Evolutionary conservation across 2,329 filamentous ascomycete species (phyloP).

Genomic region (Fusarium burgessii): DNA sequence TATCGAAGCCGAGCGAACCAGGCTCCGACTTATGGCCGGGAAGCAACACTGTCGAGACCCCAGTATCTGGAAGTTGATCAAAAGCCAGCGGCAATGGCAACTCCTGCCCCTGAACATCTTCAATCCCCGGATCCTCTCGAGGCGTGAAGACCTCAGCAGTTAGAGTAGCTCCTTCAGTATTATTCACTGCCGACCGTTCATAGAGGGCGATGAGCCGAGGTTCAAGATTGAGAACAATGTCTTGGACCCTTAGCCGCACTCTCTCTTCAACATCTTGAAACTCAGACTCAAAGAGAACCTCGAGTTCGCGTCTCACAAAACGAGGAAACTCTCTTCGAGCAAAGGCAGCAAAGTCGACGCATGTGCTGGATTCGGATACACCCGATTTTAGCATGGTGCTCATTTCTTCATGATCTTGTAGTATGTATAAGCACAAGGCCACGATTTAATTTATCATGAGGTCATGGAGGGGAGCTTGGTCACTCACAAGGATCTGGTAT

Average conservation of each 20-base stretch:
- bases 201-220: no score
- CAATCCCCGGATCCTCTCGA: not conserved
- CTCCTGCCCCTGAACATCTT: not conserved
- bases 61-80: not conserved
- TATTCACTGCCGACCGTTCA: not conserved
- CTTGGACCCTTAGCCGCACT: not conserved
- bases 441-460: not conserved
- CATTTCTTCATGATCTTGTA: not conserved
- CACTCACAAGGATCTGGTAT: not conserved
- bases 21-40: not conserved
- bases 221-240: not conserved
- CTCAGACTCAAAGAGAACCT: not conserved
- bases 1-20: not conserved
- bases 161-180: not conserved
- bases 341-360: not conserved
- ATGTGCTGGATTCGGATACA: not conserved
- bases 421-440: not conserved
- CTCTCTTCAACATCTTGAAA: not conserved
- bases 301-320: not conserved
- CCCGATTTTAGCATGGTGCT: not conserved
- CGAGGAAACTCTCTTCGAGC: not conserved
- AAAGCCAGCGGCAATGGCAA: not conserved
- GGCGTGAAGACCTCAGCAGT: not conserved
- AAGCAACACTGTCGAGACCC: not conserved
- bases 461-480: not conserved